Base-by-base conservation (phyloP, 192 early-diverging fungal genomes). In the Mortierella hygrophila region DNA sequence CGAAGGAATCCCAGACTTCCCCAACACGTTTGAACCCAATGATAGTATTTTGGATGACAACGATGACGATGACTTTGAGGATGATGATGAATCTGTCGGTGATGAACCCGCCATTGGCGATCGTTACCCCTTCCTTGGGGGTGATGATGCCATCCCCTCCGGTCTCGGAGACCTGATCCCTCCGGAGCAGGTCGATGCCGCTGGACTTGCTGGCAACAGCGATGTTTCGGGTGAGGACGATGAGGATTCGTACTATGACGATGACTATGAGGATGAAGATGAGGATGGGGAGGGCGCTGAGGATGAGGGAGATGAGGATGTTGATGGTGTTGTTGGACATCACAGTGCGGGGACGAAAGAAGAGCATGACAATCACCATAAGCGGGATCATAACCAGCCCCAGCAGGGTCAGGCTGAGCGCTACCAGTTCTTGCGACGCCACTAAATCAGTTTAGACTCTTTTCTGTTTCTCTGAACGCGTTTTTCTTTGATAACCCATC, bases 371-470 rank as follows among this genome's bases (percentile, higher is more conserved):
- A 57, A 35, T 13, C 6, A 32, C 46, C 26, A 57, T 26, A 20
- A 37, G 54, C 32, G 16, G 35, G 74, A 26, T n/a, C 71, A 72
- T 3, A 18, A 46, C 13, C 42, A 47, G 7, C 72, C 54, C 49
- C 29, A 76, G 37, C 38, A 68, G 4, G 38, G 23, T 20, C 38
- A 46, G 15, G 42, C 35, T 13, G 40, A 63, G 37, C 42, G 47
- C 41, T 71, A 71, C 40, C 60, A 76, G 75, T 57, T 68, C 57
- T 74, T 74, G 44, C 72, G 46, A 44, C 72, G 29, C 72, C 41
- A 74, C 41, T 49, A 49, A n/a, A 52, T 21, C 44, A 46, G 44
- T 13, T 46, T 46, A 46, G 11, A 46, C 44, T 46, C 11, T 70
- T 70, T 21, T 21, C 23, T 9, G 2, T 63, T 32, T 9, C 11